Evolutionary conservation across 2,329 filamentous ascomycete genomes (phyloP).

Genomic region (Ustulina deusta): DNA sequence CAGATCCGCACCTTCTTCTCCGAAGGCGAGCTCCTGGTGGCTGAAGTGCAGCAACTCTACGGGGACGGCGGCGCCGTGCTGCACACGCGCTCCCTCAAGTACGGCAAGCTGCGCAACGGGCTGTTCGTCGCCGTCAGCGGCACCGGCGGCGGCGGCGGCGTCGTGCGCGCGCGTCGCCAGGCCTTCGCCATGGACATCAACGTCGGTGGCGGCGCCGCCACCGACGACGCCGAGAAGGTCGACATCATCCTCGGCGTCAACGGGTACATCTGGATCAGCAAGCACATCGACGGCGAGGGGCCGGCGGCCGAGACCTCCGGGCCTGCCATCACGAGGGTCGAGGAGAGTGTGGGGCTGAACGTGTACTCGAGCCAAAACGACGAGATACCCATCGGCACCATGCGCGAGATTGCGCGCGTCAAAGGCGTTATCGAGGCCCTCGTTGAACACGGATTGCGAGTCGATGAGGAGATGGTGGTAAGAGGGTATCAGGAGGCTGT

Average conservation of each 20-base stretch:
- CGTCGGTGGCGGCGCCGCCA: constrained; percentile 32
- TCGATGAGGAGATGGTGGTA: constrained; percentile 91
- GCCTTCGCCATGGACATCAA: constrained; percentile 80
- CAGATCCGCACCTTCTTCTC: constrained; percentile 98
- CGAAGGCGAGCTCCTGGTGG: constrained; percentile 92
- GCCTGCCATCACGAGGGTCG: constrained; percentile 80
- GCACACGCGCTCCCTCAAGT: constrained; percentile 91
- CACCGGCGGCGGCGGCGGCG: constrained; percentile 85
- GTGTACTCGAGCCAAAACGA: constrained; percentile 98
- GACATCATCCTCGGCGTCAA: constrained; percentile 95
- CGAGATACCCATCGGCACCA: constrained; percentile 77
- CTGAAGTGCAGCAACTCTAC: constrained; percentile 92
- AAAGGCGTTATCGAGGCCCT: constrained; percentile 84
- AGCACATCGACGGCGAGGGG: constrained; percentile 76
- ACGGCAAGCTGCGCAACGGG: constrained; percentile 95
- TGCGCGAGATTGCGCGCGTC: constrained; percentile 88
- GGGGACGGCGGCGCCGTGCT: constrained; percentile 86
- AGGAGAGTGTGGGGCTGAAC: constrained; percentile 85
- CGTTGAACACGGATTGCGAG: constrained; percentile 82
- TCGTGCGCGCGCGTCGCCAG: constrained; percentile 86
- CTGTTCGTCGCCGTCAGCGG: constrained; percentile 86
- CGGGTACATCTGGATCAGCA: constrained; percentile 95
- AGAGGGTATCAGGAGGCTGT: constrained; percentile 85
- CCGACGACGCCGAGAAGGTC: constrained; percentile 70
- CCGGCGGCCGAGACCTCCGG: constrained; percentile 59